Evolutionary conservation across 208 protist species (phyloP).

Genomic region (Porcisia hertigi): DNA sequence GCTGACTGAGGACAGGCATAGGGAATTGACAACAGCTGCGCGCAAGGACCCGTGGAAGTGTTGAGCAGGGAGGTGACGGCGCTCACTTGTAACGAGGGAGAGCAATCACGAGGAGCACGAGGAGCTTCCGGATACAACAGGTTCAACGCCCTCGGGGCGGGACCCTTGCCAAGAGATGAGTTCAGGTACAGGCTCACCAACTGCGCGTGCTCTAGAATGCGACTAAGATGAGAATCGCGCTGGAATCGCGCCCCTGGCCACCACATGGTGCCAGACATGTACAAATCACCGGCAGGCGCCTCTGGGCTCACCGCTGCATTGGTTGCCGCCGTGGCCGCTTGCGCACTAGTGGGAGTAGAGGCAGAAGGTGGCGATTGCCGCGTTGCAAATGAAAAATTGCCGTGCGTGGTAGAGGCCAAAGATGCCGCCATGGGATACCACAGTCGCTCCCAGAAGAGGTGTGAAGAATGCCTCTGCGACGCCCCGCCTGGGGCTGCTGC

Average conservation of each 20-base stretch:
- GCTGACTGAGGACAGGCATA: constrained; percentile 28
- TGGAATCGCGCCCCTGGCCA: constrained; percentile 50
- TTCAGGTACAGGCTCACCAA: constrained; percentile 30
- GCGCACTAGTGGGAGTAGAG: neutral
- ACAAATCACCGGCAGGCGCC: neutral
- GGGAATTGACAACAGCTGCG: constrained; percentile 48
- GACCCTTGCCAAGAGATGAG: neutral
- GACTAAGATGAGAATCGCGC: constrained; percentile 30
- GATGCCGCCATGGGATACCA: neutral
- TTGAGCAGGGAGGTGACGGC: constrained; percentile 43
- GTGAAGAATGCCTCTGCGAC: neutral
- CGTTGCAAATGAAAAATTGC: neutral
- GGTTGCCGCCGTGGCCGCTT: neutral
- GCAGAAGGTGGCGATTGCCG: neutral
- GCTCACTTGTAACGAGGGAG: constrained; percentile 30
- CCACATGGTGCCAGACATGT: constrained; percentile 39
- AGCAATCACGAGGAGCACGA: constrained; percentile 4
- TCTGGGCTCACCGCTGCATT: constrained; percentile 1
- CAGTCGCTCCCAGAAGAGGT: constrained; percentile 2
- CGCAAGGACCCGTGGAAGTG: constrained; percentile 39
- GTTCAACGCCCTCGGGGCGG: neutral
- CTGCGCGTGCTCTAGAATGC: constrained; percentile 51
- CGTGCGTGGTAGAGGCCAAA: neutral
- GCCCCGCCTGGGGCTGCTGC: neutral
- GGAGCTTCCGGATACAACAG: constrained; percentile 9